Conservation (phyloP, 2,329 filamentous ascomycete genomes). For the Aspergillus tubingensis region DNA sequence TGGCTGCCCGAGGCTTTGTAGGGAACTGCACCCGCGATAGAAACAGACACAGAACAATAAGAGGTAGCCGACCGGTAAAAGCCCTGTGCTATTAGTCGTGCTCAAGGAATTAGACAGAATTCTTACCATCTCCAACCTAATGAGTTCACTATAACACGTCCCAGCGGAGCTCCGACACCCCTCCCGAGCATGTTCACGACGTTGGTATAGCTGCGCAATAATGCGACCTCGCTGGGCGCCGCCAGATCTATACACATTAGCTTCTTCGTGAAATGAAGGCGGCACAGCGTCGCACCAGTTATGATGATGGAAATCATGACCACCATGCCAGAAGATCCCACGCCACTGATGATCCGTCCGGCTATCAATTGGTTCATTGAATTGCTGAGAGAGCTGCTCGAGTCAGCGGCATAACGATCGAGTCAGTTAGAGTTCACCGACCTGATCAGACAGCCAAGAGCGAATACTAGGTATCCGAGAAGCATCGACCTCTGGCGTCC, state of each 20-base stretch:
- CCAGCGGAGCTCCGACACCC: background rate
- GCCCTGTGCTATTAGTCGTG: background rate
- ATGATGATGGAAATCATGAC: background rate
- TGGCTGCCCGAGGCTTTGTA: background rate
- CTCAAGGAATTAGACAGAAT: too few species aligned
- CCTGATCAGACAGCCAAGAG: background rate
- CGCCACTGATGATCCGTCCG: background rate
- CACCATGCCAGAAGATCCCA: background rate
- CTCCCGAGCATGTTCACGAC: constrained; percentile 1
- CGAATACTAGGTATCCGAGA: background rate
- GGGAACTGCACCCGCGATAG: background rate
- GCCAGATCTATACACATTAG: constrained; percentile 1
- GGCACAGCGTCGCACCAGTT: background rate
- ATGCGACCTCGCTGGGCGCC: background rate
- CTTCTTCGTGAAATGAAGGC: too few species aligned
- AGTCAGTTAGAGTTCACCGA: background rate
- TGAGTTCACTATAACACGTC: background rate
- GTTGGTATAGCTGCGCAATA: constrained; percentile 3
- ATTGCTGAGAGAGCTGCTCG: background rate
- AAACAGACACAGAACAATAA: background rate
- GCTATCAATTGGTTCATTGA: background rate
- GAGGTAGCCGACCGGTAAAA: constrained; percentile 1
- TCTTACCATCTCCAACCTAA: background rate
- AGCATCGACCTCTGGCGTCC: constrained; percentile 1
- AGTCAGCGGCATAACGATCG: background rate